Evolutionary conservation across 2,329 filamentous ascomycete species (phyloP).

Genomic region (Calonectria hongkongensis): DNA sequence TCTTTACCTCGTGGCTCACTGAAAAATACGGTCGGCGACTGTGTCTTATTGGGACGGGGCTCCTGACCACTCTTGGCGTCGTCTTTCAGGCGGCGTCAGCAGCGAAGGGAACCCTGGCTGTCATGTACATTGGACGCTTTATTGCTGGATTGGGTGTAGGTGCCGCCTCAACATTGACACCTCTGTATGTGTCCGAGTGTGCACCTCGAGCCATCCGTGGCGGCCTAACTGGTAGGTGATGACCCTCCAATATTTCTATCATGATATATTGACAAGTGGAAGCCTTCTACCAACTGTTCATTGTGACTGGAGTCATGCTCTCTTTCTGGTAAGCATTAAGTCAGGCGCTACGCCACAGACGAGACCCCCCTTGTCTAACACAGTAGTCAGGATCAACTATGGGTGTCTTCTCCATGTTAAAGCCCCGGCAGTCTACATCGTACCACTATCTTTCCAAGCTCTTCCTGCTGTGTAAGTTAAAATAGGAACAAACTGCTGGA

Average conservation of each 20-base stretch:
- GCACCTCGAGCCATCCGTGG: constrained; percentile 71
- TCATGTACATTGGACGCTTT: constrained; percentile 80
- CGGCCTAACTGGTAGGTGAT: constrained; percentile 64
- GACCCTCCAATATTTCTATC: neutral
- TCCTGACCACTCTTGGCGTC: constrained; percentile 76
- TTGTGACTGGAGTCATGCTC: constrained; percentile 65
- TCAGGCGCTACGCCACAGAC: constrained; percentile 36
- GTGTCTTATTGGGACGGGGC: constrained; percentile 73
- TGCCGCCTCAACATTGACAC: constrained; percentile 67
- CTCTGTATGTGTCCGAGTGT: constrained; percentile 69
- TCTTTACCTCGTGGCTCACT: constrained; percentile 72
- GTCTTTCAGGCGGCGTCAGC: constrained; percentile 78
- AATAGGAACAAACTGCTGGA: neutral
- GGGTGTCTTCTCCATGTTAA: constrained; percentile 68
- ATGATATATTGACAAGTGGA: neutral
- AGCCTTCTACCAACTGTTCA: constrained; percentile 71
- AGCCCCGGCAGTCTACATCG: constrained; percentile 71
- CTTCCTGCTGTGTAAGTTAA: constrained; percentile 73
- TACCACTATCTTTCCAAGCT: constrained; percentile 79
- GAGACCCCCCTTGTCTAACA: constrained; percentile 48
- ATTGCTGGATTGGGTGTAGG: constrained; percentile 70
- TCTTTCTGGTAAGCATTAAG: constrained; percentile 62
- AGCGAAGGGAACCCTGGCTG: constrained; percentile 70
- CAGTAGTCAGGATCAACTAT: constrained; percentile 73
- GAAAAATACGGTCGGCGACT: constrained; percentile 73